Base-by-base conservation (phyloP, 2,329 filamentous ascomycete genomes). In the Fusarium sp. region DNA sequence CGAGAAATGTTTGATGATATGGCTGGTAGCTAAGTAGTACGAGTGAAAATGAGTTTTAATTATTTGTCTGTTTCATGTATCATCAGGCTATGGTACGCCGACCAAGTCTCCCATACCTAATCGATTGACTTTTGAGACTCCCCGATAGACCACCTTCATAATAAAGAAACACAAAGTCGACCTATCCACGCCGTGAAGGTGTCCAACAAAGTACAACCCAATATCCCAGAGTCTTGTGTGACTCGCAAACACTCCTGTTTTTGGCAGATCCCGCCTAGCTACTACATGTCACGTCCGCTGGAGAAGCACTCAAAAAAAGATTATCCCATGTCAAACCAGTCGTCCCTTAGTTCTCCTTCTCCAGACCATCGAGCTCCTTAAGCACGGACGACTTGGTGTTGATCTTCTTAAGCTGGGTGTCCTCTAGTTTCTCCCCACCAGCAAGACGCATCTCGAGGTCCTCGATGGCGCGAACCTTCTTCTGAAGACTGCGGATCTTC, bases 341-440 rank as follows among this genome's bases (percentile, higher is more conserved):
- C 28, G 26, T 49, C 43, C 42, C 28, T 49, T 69, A 74, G 45
- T 69, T 67, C 40, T 78, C 77, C 59, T 62, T 73, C 67, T 77
- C 77, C 53, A 94, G 77, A 9, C 78, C 82, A 45, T 91, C 87
- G 61, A 99, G 82, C 81, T 99, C 96, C 80, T 91, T 93, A 65
- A 94, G 85, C 59, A 99, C 95, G 17, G 86, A 81, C 47, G 89
- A 83, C 83, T 98, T 97, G 21, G 94, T 98, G 56, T 88, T 87
- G 73, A 99, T 99, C 87, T 99, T 99, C 86, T 97, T 96, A 80
- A 99, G 89, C 82, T 99, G 96, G 30, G 96, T 99, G 76, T 97
- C 95, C 82, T 99, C 96, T 62, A 99, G 83, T 85, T 97, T 98
- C 85, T 99, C 96, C 7, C 95, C 95, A 32, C 91, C 90, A 4